Evolutionary conservation across 345 rosid genomes (phyloP).

Genomic region (Zanthoxylum bungeanum): DNA sequence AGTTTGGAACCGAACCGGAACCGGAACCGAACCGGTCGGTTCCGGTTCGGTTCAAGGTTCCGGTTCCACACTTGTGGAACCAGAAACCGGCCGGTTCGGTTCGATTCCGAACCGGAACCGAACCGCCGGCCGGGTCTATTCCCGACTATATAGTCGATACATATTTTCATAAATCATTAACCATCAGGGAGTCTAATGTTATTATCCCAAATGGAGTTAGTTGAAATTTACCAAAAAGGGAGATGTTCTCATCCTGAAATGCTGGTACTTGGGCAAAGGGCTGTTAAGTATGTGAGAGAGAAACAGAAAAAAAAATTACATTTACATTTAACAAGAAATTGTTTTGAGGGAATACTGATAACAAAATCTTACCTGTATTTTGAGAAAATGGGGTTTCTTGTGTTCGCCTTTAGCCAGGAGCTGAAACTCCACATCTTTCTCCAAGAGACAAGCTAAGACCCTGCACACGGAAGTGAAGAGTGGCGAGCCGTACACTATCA

Average conservation of each 20-base stretch:
- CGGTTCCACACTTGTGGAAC: no score
- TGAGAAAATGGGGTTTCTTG: conserved; percentile 62
- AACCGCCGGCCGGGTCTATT: no score
- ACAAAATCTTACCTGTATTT: conserved; percentile 37
- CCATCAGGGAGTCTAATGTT: neutral
- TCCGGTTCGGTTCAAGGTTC: no score
- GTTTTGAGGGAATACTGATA: neutral
- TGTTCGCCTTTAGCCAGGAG: conserved; percentile 65
- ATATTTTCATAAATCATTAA: no score
- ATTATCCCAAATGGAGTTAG: neutral
- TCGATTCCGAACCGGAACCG: no score
- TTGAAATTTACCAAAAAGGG: conserved; percentile 48
- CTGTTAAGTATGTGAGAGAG: conserved; percentile 18
- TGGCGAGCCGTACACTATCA: conserved; percentile 61
- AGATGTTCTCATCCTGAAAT: conserved; percentile 51
- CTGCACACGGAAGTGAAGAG: conserved; percentile 63
- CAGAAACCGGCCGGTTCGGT: no score
- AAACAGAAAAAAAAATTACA: neutral
- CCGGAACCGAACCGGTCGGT: no score
- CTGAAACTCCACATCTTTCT: conserved; percentile 65
- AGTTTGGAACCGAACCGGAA: no score
- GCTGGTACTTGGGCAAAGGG: conserved; percentile 86
- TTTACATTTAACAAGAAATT: neutral
- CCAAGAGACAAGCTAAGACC: conserved; percentile 53
- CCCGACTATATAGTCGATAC: no score